A percentile compares a stretch with the other conserved stretches of the same genome.
These are phyloP conservation scores for Breviolum minutum DNA, from an alignment of 73 alveolate genomes.

Conservation along the genomic window DNA sequence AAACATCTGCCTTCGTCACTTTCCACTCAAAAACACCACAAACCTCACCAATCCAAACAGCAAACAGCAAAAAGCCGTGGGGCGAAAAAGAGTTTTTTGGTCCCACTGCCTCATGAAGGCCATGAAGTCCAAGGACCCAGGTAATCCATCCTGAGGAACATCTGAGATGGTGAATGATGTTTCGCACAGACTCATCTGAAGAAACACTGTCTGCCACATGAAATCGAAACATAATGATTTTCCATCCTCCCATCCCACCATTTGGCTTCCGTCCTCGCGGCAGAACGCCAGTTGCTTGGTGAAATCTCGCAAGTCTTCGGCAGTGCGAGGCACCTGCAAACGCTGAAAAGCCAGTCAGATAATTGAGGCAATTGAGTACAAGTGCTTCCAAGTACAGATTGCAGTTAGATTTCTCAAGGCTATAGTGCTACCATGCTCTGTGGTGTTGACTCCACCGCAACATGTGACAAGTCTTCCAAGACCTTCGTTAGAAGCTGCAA, in stretches of 20 bases:
- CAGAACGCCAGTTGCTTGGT: slow-evolving; percentile 59
- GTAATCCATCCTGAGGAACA: slow-evolving; percentile 35
- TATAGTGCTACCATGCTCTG: no score
- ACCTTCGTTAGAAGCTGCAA: no score
- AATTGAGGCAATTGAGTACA: neutral
- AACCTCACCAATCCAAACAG: neutral
- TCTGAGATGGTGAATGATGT: neutral
- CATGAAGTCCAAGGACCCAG: slow-evolving; percentile 37
- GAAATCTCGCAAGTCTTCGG: slow-evolving; percentile 33
- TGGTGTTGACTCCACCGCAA: no score
- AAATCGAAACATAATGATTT: no score
- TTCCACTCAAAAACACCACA: slow-evolving; percentile 14
- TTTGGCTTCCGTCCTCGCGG: slow-evolving; percentile 11
- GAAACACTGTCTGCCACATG: neutral
- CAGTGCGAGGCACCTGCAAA: slow-evolving; percentile 51
- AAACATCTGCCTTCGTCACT: neutral
- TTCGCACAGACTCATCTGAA: neutral
- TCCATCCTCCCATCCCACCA: neutral
- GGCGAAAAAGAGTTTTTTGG: neutral
- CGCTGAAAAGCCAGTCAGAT: no score
- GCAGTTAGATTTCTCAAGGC: neutral
- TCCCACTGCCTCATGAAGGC: slow-evolving; percentile 47
- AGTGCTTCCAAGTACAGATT: neutral
- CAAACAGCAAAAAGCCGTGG: no score
- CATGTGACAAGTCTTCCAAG: no score